Conservation (phyloP, 2,329 filamentous ascomycete species). For the Cladosporium sphaerospermum region DNA sequence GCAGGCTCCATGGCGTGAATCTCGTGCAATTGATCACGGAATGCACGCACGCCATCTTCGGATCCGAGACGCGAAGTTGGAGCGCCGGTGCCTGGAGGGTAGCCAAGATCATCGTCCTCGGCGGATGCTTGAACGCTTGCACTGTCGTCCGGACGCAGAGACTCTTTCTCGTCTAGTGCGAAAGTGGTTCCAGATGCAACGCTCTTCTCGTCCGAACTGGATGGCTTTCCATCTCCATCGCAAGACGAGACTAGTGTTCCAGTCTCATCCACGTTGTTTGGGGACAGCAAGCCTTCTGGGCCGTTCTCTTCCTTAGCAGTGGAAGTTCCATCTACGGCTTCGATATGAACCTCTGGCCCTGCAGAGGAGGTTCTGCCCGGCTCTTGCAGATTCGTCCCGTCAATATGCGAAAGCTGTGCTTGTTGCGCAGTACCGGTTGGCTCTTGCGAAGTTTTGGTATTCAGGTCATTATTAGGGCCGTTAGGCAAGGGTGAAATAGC, state of each 20-base stretch:
- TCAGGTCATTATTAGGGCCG: background rate
- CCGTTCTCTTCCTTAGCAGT: conserved; percentile 8
- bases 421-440: background rate
- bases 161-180: conserved; percentile 95
- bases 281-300: conserved; percentile 1
- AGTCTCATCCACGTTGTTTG: background rate
- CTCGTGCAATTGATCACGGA: conserved; percentile 52
- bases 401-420: background rate
- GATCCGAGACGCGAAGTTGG: conserved; percentile 71
- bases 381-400: conserved; percentile 2
- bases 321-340: conserved; percentile 24
- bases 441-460: background rate
- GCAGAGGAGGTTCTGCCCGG: background rate
- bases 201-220: conserved; percentile 88
- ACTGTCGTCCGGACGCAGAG: conserved; percentile 87
- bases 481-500: conserved; percentile 13
- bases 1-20: conserved; percentile 45
- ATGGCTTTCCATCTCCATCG: conserved; percentile 54
- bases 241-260: conserved; percentile 6
- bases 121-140: conserved; percentile 77
- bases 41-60: conserved; percentile 61
- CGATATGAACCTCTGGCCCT: conserved; percentile 32
- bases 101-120: conserved; percentile 77
- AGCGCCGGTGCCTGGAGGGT: conserved; percentile 56
- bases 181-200: conserved; percentile 91